These are phyloP conservation scores for Mycena galericulata DNA, from an alignment of 768 basidiomycete genomes.

Conservation along the genomic window DNA sequence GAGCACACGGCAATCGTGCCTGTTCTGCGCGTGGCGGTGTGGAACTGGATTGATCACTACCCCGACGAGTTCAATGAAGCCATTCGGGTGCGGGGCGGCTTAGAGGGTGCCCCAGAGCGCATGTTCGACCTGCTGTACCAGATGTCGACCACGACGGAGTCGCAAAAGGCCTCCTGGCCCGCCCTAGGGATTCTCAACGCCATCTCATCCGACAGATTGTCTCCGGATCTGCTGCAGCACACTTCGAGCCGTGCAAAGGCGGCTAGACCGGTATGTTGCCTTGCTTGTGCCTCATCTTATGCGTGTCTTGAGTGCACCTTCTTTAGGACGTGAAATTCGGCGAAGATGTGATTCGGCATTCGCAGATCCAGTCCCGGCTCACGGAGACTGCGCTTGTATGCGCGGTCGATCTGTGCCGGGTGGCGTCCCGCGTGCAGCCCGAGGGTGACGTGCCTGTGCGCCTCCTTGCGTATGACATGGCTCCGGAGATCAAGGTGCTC, in stretches of 20 bases:
- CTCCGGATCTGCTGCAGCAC: slow-evolving; percentile 58
- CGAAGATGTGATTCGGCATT: slow-evolving; percentile 71
- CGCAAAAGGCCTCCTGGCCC: slow-evolving; percentile 75
- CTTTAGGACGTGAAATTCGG: slow-evolving; percentile 67
- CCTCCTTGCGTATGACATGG: slow-evolving; percentile 76
- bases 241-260: slow-evolving; percentile 45
- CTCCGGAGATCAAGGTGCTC: slow-evolving; percentile 82
- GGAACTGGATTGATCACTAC: slow-evolving; percentile 91
- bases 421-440: slow-evolving; percentile 64
- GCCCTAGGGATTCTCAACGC: slow-evolving; percentile 80
- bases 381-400: slow-evolving; percentile 78
- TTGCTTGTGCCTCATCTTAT: slow-evolving; percentile 28
- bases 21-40: slow-evolving; percentile 81
- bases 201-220: slow-evolving; percentile 75
- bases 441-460: slow-evolving; percentile 73
- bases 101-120: slow-evolving; percentile 88
- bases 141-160: slow-evolving; percentile 53
- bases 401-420: slow-evolving; percentile 82
- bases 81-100: slow-evolving; percentile 67
- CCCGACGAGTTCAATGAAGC: slow-evolving; percentile 84
- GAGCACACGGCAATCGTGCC: slow-evolving; percentile 79
- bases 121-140: slow-evolving; percentile 83
- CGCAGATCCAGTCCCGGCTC: slow-evolving; percentile 65
- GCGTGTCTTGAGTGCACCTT: background rate
- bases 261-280: slow-evolving; percentile 36